Base-by-base conservation (phyloP, 1,139 yeast species). In the Lodderomyces oxycetoniae region DNA sequence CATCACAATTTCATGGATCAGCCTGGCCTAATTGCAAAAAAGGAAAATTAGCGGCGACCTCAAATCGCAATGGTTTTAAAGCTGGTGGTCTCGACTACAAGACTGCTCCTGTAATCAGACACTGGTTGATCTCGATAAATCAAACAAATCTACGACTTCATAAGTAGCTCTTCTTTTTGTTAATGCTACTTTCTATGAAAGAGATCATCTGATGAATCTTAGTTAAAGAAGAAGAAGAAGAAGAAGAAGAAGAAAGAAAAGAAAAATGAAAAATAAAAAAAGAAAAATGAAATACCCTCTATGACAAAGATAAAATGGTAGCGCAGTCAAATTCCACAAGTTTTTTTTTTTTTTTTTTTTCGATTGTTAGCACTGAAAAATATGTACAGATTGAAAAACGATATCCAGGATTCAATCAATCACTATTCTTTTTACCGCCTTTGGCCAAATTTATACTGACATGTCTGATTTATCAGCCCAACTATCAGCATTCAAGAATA, bases 1-100 rank as follows among this genome's bases (percentile, higher is more conserved):
- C 74, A 67, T 67, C 74, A 67, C 74, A 63, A 58, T 66, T 66
- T 67, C 94, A 85, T 85, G 94, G 87, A 77, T 79, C 88, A 57
- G 77, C 79, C 69, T 42, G 54, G 46, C 61, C 57, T 42, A 47
- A 52, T 10, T 22, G 10, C 4, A 22, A 3, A 57, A 45, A 19
- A 19, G 7, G 7, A 12, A 24, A 38, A 45, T 57, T 51, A 63
- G 65, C 68, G 77, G 86, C 85, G 78, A 80, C 93, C 93, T 83
- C 86, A 58, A 77, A 79, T 82, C 74, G 88, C 94, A 85, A 85
- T 85, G 95, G 95, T 85, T 68, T 68, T 68, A 67, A 64, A 63
- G 69, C 70, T 67, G 74, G 46, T 42, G 30, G 27, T 35, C 30
- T 17, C 30, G 17, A 28, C 28, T 16, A 30, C 36, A 30, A 34